Conservation (phyloP, 2,329 filamentous ascomycete genomes). For the Aureobasidium vineae region DNA sequence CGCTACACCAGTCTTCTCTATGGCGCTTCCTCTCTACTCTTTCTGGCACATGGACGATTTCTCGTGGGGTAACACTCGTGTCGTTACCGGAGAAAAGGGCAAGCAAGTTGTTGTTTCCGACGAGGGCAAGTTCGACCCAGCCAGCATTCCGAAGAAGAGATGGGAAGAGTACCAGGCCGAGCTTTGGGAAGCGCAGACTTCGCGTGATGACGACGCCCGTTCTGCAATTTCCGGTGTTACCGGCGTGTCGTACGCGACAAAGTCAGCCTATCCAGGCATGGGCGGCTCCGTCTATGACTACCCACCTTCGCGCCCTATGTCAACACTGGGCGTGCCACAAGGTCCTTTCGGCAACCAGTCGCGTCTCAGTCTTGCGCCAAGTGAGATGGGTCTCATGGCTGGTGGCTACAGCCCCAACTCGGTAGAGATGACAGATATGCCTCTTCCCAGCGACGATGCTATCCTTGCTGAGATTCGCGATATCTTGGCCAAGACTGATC, state of each 20-base stretch:
- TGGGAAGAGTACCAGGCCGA: slow-evolving; percentile 99
- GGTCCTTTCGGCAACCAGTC: slow-evolving; percentile 48
- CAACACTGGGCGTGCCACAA: slow-evolving; percentile 16
- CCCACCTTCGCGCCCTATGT: slow-evolving; percentile 54
- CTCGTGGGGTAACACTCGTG: slow-evolving; percentile 97
- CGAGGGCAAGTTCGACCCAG: slow-evolving; percentile 96
- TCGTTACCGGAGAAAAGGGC: slow-evolving; percentile 91
- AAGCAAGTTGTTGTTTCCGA: slow-evolving; percentile 91
- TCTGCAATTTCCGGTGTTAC: slow-evolving; percentile 85
- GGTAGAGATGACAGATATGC: slow-evolving; percentile 69
- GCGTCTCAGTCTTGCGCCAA: slow-evolving; percentile 73
- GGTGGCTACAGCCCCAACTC: slow-evolving; percentile 48
- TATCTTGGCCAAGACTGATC: slow-evolving; percentile 83
- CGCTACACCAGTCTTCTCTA: slow-evolving; percentile 87
- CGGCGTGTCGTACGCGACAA: slow-evolving; percentile 74
- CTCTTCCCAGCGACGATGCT: slow-evolving; percentile 81
- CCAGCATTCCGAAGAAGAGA: slow-evolving; percentile 91
- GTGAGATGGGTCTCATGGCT: slow-evolving; percentile 32
- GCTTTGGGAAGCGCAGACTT: slow-evolving; percentile 92
- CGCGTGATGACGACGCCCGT: slow-evolving; percentile 67
- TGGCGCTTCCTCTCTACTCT: slow-evolving; percentile 84
- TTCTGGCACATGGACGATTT: slow-evolving; percentile 99
- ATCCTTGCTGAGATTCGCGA: slow-evolving; percentile 91
- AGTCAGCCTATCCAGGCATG: slow-evolving; percentile 57
- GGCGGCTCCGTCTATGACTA: slow-evolving; percentile 60